A percentile compares a stretch with the other conserved stretches of the same genome.
Evolutionary conservation across 139 green algal species (phyloP).

Genomic region (Microglena sp.): DNA sequence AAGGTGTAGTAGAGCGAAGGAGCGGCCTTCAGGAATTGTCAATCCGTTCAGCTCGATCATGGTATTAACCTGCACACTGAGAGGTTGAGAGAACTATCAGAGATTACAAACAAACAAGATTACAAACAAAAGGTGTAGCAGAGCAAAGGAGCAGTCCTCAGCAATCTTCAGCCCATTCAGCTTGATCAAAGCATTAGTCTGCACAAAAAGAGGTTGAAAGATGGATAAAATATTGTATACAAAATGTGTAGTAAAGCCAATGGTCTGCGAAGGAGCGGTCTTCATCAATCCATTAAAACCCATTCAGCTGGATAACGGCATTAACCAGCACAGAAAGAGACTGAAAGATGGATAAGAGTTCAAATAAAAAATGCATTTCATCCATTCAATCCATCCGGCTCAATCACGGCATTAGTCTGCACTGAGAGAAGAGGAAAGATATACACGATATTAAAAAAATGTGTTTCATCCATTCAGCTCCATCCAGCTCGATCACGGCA

Average conservation of each 20-base stretch:
- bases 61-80: no score
- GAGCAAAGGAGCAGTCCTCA: no score
- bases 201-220: not conserved
- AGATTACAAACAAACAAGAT: no score
- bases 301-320: conserved; percentile 85
- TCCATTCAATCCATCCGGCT: conserved; percentile 91
- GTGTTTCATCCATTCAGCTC: no score
- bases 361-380: no score
- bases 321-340: conserved; percentile 43
- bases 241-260: conserved; percentile 70
- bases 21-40: conserved; percentile 86
- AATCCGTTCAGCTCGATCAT: conserved; percentile 89
- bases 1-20: no score
- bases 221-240: no score
- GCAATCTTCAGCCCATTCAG: conserved; percentile 91
- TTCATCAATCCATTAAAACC: conserved; percentile 86
- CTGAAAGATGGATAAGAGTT: not conserved
- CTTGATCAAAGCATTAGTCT: conserved; percentile 81
- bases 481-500: conserved; percentile 85
- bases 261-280: conserved; percentile 84
- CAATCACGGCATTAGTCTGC: conserved; percentile 81
- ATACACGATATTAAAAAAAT: no score
- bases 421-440: no score
- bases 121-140: no score
- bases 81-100: no score